Percentiles rank a stretch among this genome's conserved stretches.
These are phyloP conservation scores for Phylloporus sp. DNA, from an alignment of 768 basidiomycete species.

Conservation along the genomic window DNA sequence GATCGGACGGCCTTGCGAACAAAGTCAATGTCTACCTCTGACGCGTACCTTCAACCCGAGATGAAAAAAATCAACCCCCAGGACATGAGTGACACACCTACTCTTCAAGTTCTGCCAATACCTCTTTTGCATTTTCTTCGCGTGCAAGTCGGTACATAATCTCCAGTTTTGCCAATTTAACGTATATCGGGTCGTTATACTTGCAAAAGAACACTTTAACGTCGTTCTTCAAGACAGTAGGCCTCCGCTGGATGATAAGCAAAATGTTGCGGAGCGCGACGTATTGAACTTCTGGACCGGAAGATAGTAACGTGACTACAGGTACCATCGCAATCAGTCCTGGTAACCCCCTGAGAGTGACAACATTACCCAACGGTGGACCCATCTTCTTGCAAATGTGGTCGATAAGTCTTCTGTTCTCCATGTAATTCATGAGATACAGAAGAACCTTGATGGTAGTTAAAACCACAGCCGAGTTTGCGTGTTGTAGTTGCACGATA, in stretches of 20 bases:
- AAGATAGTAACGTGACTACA: slow-evolving; percentile 88
- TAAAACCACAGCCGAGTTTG: slow-evolving; percentile 98
- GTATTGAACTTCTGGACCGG: slow-evolving; percentile 98
- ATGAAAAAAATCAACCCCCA: neutral
- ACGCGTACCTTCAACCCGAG: slow-evolving; percentile 70
- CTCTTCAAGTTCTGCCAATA: slow-evolving; percentile 94
- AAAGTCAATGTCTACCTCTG: slow-evolving; percentile 97
- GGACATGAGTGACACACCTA: slow-evolving; percentile 34
- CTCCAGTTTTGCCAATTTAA: slow-evolving; percentile 96
- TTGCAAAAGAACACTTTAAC: slow-evolving; percentile 99
- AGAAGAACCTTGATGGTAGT: slow-evolving; percentile 96
- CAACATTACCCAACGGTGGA: slow-evolving; percentile 75
- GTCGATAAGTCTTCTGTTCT: slow-evolving; percentile 77
- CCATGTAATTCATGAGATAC: slow-evolving; percentile 99
- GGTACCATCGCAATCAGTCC: slow-evolving; percentile 1
- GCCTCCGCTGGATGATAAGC: slow-evolving; percentile 93
- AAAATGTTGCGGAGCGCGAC: slow-evolving; percentile 95
- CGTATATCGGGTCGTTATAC: slow-evolving; percentile 99
- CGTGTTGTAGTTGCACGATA: slow-evolving; percentile 88
- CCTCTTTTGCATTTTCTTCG: slow-evolving; percentile 90
- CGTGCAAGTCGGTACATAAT: slow-evolving; percentile 97
- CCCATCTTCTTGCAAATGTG: slow-evolving; percentile 97
- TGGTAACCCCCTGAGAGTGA: neutral
- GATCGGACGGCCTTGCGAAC: slow-evolving; percentile 97
- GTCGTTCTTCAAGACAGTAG: slow-evolving; percentile 89